Evolutionary conservation across 2,329 filamentous ascomycete genomes (phyloP).

Genomic region (Hypocreales sp.): DNA sequence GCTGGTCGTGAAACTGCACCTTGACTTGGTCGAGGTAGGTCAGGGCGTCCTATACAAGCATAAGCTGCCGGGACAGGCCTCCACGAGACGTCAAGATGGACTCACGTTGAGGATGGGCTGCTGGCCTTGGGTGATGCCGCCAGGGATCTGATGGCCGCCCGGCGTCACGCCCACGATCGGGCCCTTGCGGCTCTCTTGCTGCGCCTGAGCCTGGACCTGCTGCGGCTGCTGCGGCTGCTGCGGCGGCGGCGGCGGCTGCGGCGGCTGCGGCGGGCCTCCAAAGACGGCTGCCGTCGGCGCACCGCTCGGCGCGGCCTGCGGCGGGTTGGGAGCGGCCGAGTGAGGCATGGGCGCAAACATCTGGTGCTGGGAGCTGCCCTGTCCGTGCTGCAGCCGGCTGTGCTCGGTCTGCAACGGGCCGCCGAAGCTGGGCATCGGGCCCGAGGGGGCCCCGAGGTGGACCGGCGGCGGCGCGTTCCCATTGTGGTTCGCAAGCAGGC

Average conservation of each 20-base stretch:
- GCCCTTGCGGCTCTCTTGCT: constrained; percentile 25
- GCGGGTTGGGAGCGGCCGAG: constrained; percentile 30
- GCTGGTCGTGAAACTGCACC: constrained; percentile 91
- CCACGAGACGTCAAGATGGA: constrained; percentile 9
- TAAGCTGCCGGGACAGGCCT: too few relatives aligned
- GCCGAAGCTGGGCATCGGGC: constrained; percentile 34
- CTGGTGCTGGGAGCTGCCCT: constrained; percentile 30
- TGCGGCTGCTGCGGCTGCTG: not conserved
- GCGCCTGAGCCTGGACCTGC: constrained; percentile 8
- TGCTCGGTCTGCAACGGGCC: constrained; percentile 38
- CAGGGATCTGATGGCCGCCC: constrained; percentile 20
- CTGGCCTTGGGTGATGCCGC: constrained; percentile 24
- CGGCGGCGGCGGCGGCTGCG: constrained; percentile 2
- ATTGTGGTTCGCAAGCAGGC: constrained; percentile 63
- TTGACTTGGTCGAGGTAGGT: constrained; percentile 98
- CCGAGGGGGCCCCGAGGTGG: constrained; percentile 35
- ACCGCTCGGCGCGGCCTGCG: constrained; percentile 42
- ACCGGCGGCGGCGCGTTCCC: constrained; percentile 37
- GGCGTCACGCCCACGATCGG: constrained; percentile 33
- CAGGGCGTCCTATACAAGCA: constrained; percentile 61
- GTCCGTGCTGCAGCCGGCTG: constrained; percentile 33
- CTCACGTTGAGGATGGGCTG: constrained; percentile 36
- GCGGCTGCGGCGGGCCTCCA: constrained; percentile 48
- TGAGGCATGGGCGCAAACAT: constrained; percentile 41
- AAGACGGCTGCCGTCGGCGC: constrained; percentile 43